Conservation (phyloP, 129 eudicot species). For the Pseudognaphalium luteoalbum region DNA sequence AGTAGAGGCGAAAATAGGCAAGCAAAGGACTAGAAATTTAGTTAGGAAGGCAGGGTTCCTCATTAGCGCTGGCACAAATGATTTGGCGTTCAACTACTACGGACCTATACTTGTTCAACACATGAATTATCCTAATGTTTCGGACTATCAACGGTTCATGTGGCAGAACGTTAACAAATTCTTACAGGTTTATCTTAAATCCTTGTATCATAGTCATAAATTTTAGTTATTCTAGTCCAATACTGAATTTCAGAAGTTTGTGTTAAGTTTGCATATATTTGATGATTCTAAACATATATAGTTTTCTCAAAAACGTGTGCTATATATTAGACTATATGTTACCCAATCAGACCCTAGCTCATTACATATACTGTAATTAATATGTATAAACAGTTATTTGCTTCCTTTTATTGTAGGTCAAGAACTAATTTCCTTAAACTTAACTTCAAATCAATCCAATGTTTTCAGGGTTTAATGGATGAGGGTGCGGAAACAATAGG, state of each 20-base stretch:
- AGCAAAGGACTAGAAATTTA: background rate
- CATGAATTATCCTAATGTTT: background rate
- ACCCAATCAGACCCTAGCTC: no score
- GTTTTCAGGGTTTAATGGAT: background rate
- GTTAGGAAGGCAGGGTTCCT: background rate
- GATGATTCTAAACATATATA: no score
- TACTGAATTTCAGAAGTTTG: no score
- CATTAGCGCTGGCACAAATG: background rate
- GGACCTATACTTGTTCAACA: constrained; percentile 4
- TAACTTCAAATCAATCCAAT: background rate
- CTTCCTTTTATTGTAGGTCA: no score
- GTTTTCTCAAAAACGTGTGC: no score
- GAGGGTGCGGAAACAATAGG: background rate
- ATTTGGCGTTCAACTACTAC: background rate
- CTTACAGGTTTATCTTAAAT: background rate
- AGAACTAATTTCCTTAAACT: background rate
- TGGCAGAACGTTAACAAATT: background rate
- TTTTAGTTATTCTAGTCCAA: no score
- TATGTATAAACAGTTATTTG: no score
- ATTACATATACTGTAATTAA: no score
- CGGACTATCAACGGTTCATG: background rate
- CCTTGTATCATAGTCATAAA: background rate
- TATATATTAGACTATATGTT: no score
- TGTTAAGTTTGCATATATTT: no score
- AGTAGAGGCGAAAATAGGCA: background rate